These are phyloP conservation scores for Fagus sylvatica DNA, from an alignment of 306 rosid species.

Conservation along the genomic window DNA sequence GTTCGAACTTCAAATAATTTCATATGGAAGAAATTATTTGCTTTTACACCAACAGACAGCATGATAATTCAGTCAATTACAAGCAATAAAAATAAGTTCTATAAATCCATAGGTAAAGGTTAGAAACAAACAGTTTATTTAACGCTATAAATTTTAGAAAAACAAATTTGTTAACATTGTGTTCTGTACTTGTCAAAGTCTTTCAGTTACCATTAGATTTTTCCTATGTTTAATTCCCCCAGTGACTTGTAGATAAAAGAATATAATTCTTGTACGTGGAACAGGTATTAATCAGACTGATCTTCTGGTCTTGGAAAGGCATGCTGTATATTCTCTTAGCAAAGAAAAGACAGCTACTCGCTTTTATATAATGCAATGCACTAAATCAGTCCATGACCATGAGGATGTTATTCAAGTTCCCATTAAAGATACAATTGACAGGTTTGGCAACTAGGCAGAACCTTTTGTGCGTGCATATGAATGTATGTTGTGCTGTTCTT, in stretches of 20 bases:
- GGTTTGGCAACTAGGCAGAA: slow-evolving; percentile 38
- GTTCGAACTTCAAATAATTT: no score
- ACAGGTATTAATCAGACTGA: slow-evolving; percentile 56
- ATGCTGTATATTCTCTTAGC: slow-evolving; percentile 59
- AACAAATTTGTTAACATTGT: no score
- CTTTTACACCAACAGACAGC: background rate
- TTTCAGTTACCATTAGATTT: slow-evolving; percentile 6
- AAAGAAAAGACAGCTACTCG: slow-evolving; percentile 63
- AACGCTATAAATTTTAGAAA: no score
- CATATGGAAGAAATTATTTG: background rate
- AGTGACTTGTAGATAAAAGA: slow-evolving; percentile 20
- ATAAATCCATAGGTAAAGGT: background rate
- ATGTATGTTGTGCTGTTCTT: background rate
- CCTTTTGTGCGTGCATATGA: background rate
- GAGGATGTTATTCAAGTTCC: slow-evolving; percentile 46
- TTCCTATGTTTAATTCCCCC: slow-evolving; percentile 7
- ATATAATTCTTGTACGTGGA: slow-evolving; percentile 31
- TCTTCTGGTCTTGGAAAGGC: slow-evolving; percentile 56
- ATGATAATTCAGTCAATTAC: background rate
- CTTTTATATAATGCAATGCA: slow-evolving; percentile 67
- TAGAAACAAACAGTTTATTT: no score
- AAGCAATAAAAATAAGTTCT: background rate
- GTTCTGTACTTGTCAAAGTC: no score
- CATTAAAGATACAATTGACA: slow-evolving; percentile 51
- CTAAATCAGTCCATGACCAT: slow-evolving; percentile 23